Base-by-base conservation (phyloP, 2,329 filamentous ascomycete species). In the Neofusicoccum parvum region DNA sequence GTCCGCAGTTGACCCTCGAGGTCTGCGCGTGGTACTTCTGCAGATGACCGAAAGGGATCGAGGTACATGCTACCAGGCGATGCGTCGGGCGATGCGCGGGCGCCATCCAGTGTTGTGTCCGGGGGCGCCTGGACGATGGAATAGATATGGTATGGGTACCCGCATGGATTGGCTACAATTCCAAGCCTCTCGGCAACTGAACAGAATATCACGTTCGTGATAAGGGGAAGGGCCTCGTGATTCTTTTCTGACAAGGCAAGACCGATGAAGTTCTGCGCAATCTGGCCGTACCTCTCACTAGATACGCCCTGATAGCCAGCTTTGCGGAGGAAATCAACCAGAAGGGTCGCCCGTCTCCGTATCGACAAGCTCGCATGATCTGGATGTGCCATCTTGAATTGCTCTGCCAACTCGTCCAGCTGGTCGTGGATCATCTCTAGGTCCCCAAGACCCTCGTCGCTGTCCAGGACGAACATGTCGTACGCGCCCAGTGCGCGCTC, bases 251-350 rank as follows among this genome's bases (percentile, higher is more conserved):
- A 88, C 49, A 98, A 81, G 3, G 91, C 92, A 67, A 96, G 83
- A 10, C 92, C 92, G 65, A 99, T 88, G 71, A 97, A 91, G 71
- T 92, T 96, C 77, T 98, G 96, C 68, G 91, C 87, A 66, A 98
- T 79, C 66, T 90, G 89, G 70, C 92, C 88, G 74, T 95, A 97
- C 64, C 90, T 87, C 7, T 87, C 86, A n/a, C 87, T 80, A n/a
- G 84, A 82, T 65, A 92, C 85, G 50, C 93, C 93, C 1, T 87
- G 87, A 69, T 96, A 85, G 64, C 90, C 87, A 43, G 88, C 85
- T 2, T 78, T 75, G 64, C 88, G 86, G 50, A 98, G 80, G 82
- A 91, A 97, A 9, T 80, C 80, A 17, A 90, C 88, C 43, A 97
- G 80, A 1, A 82, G 79, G 45, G 90, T 76, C 0, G 94, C 92